Evolutionary conservation across 768 basidiomycete genomes (phyloP).

Genomic region (Kwoniella mangroviensis): DNA sequence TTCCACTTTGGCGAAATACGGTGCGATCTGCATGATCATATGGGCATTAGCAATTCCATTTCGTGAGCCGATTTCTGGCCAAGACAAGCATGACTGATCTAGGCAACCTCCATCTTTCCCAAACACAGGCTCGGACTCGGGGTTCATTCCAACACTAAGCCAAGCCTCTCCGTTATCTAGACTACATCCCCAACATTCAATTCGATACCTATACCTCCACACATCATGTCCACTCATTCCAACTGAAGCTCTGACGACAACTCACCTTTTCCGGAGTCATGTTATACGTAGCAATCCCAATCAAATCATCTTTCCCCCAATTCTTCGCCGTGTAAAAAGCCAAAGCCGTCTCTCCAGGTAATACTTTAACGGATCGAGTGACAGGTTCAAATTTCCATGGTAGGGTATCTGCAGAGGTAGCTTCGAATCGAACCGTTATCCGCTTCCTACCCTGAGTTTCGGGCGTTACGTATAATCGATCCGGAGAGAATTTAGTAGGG

Average conservation of each 20-base stretch:
- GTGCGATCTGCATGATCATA: slow-evolving; percentile 71
- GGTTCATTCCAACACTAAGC: no score
- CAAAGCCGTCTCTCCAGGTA: slow-evolving; percentile 93
- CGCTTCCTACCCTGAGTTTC: slow-evolving; percentile 65
- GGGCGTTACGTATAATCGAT: slow-evolving; percentile 67
- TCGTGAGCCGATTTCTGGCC: no score
- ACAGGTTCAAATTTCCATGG: slow-evolving; percentile 93
- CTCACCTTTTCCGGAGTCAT: slow-evolving; percentile 94
- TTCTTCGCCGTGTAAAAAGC: slow-evolving; percentile 97
- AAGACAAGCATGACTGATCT: no score
- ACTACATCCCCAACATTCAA: no score
- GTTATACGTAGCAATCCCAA: slow-evolving; percentile 98
- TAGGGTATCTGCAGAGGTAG: slow-evolving; percentile 82
- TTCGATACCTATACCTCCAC: no score
- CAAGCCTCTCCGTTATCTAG: no score
- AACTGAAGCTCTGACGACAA: no score
- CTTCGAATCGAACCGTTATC: slow-evolving; percentile 95
- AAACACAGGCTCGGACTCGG: no score
- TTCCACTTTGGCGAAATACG: slow-evolving; percentile 98
- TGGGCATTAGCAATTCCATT: not conserved
- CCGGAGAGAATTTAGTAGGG: slow-evolving; percentile 66
- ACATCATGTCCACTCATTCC: no score
- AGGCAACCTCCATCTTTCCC: no score
- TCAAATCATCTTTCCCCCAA: slow-evolving; percentile 78
- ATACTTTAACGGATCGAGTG: slow-evolving; percentile 83